Percentiles rank a stretch among this genome's conserved stretches.
Evolutionary conservation across 2,329 filamentous ascomycete species (phyloP).

Genomic region (Talaromyces sp.): DNA sequence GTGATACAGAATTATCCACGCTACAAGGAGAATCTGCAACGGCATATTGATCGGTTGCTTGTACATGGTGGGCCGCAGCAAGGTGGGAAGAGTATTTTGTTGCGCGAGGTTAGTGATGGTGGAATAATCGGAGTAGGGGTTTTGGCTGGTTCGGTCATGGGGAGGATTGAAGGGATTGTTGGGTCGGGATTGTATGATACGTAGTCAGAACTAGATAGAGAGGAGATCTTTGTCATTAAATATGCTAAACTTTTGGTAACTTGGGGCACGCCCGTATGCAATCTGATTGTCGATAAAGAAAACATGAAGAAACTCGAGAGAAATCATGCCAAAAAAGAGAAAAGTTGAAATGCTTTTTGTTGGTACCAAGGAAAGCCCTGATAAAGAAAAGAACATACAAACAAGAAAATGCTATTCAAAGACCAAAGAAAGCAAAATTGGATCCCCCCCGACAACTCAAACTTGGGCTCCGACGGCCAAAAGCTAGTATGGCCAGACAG

Average conservation of each 20-base stretch:
- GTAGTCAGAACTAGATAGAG: background rate
- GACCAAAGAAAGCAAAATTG: background rate
- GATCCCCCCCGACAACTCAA: background rate
- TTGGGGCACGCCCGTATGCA: background rate
- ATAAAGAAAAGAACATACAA: background rate
- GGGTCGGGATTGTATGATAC: constrained; percentile 19
- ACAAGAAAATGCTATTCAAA: background rate
- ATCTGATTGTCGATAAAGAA: background rate
- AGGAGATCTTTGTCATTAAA: background rate
- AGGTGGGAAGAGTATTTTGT: constrained; percentile 47
- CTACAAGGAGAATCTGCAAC: constrained; percentile 64
- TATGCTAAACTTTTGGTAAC: background rate
- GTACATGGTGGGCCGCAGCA: constrained; percentile 40
- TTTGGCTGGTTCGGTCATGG: constrained; percentile 45
- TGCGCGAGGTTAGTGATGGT: constrained; percentile 50
- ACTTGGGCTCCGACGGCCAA: background rate
- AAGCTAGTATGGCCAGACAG: background rate
- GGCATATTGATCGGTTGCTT: constrained; percentile 59
- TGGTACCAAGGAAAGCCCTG: background rate
- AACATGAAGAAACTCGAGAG: background rate
- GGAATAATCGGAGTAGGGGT: constrained; percentile 53
- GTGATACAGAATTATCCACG: constrained; percentile 73
- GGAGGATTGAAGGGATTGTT: constrained; percentile 31
- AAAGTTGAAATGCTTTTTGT: background rate
- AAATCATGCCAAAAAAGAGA: background rate